Conservation (phyloP, 306 rosid genomes). For the Medicago truncatula region MtrunA17r5.0-ANR NC_053048.1:27712501-27713000, state of each 20-base stretch:
- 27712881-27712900: not conserved
- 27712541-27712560: too few species aligned
- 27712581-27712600: not conserved
- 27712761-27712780: too few species aligned
- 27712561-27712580: not conserved
- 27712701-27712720: too few species aligned
- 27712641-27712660: not conserved
- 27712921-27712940: not conserved
- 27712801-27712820: too few species aligned
- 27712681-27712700: not conserved
- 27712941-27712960: not conserved
- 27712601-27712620: not conserved
- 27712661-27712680: too few species aligned
- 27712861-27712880: not conserved
- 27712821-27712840: too few species aligned
- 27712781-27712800: too few species aligned
- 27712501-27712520: too few species aligned
- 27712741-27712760: too few species aligned
- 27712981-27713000: not conserved
- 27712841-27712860: too few species aligned
- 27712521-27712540: too few species aligned
- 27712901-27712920: not conserved
- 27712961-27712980: not conserved
- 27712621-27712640: not conserved
- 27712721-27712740: too few species aligned